Evolutionary conservation across 2,329 filamentous ascomycete genomes (phyloP).

Genomic region (Neopestalotiopsis clavispora): DNA sequence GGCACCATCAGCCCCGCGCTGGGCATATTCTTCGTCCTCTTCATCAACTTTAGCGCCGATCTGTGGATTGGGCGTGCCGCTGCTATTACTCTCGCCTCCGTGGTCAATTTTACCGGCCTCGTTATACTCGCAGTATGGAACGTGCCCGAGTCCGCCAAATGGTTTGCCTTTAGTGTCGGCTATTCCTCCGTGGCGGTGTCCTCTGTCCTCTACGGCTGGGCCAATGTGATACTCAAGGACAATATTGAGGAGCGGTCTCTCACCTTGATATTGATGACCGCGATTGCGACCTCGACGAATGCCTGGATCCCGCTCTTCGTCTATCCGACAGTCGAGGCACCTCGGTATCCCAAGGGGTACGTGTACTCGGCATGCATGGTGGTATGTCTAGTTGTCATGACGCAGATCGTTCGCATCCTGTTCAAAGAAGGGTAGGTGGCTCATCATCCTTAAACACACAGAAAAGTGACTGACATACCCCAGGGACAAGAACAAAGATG

Average conservation of each 20-base stretch:
- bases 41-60: slow-evolving; percentile 60
- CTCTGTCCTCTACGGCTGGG: slow-evolving; percentile 60
- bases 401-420: slow-evolving; percentile 11
- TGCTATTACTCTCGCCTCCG: slow-evolving; percentile 56
- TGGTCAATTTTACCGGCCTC: slow-evolving; percentile 57
- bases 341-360: slow-evolving; percentile 47
- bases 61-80: slow-evolving; percentile 56
- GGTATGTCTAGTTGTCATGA: slow-evolving; percentile 11
- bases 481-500: not conserved
- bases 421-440: slow-evolving; percentile 13
- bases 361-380: slow-evolving; percentile 17
- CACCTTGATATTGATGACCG: slow-evolving; percentile 55
- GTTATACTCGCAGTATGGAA: slow-evolving; percentile 61
- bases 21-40: slow-evolving; percentile 60
- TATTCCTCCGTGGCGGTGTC: slow-evolving; percentile 57
- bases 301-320: slow-evolving; percentile 60
- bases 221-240: slow-evolving; percentile 53
- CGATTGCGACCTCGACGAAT: slow-evolving; percentile 58
- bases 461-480: too few relatives aligned
- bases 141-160: slow-evolving; percentile 57
- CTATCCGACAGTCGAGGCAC: slow-evolving; percentile 51
- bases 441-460: too few relatives aligned
- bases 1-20: slow-evolving; percentile 57
- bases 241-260: slow-evolving; percentile 53
- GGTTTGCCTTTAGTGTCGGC: slow-evolving; percentile 57